Base-by-base conservation (phyloP, 192 early-diverging fungal genomes). In the Mortierella claussenii region DNA sequence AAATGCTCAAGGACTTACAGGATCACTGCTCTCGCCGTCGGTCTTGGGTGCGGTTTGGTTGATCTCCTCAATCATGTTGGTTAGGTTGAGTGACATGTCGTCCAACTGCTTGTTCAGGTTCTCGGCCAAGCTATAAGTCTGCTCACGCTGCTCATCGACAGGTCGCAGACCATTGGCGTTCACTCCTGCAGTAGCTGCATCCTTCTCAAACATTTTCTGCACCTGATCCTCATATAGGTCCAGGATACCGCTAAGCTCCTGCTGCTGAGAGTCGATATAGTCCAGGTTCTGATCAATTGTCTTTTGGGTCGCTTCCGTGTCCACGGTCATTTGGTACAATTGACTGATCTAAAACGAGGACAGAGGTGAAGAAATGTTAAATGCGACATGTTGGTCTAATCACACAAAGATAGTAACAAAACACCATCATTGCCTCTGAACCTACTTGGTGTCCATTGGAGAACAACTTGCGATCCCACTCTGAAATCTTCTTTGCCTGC, bases 381-480 rank as follows among this genome's bases (percentile, higher is more conserved):
- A n/a, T n/a, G n/a, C n/a, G n/a, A n/a, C n/a, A n/a, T n/a, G n/a
- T n/a, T n/a, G n/a, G n/a, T n/a, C n/a, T n/a, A n/a, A n/a, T n/a
- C n/a, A n/a, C n/a, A n/a, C n/a, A n/a, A n/a, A n/a, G n/a, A n/a
- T n/a, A n/a, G n/a, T n/a, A n/a, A n/a, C n/a, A n/a, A n/a, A n/a
- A n/a, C n/a, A n/a, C n/a, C n/a, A n/a, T n/a, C n/a, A n/a, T n/a
- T n/a, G n/a, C n/a, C n/a, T n/a, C n/a, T n/a, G n/a, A n/a, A n/a
- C n/a, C 52, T 80, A 95, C 93, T 79, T 88, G 81, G 36, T 86
- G 85, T 23, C 92, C 92, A 69, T 96, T 96, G 62, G 91, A 86
- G 66, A 99, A 88, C 33, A 99, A 78, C 59, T 87, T 84, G 27
- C 88, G 86, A 81, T 99, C 97, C 95, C 92, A 95, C 44, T 91